Evolutionary conservation across 805 yeast genomes (phyloP).

Genomic region (Yamadazyma kitorensis): DNA sequence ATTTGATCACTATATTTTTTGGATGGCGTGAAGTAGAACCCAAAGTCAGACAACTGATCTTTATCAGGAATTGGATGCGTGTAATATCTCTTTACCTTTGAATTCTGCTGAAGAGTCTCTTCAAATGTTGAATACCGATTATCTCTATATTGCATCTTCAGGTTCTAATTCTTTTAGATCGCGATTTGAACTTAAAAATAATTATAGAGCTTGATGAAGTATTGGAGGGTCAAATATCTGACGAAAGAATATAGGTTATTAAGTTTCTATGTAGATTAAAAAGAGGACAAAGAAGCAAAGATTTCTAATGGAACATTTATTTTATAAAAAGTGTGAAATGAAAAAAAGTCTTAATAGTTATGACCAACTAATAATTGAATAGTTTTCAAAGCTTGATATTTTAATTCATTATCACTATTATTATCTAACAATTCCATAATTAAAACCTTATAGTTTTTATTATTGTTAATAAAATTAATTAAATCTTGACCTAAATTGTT

Average conservation of each 20-base stretch:
- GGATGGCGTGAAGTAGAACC: slow-evolving; percentile 59
- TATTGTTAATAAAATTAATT: slow-evolving; percentile 36
- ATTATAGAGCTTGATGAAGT: too few species aligned
- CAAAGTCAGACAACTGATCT: slow-evolving; percentile 47
- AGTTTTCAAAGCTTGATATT: slow-evolving; percentile 92
- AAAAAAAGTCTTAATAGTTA: slow-evolving; percentile 4
- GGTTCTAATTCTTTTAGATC: too few species aligned
- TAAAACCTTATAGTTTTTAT: slow-evolving; percentile 64
- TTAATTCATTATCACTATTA: slow-evolving; percentile 78
- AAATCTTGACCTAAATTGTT: slow-evolving; percentile 39
- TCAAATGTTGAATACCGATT: slow-evolving; percentile 21
- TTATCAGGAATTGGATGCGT: slow-evolving; percentile 15
- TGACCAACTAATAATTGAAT: slow-evolving; percentile 93
- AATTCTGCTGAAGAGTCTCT: slow-evolving; percentile 13
- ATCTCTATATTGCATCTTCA: slow-evolving; percentile 21
- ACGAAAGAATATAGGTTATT: too few species aligned
- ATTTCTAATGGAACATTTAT: too few species aligned
- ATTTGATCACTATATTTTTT: slow-evolving; percentile 46
- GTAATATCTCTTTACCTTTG: slow-evolving; percentile 18
- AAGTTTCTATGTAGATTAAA: too few species aligned
- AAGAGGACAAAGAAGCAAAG: too few species aligned
- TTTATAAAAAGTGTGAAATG: too few species aligned
- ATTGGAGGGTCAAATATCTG: too few species aligned
- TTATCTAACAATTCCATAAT: slow-evolving; percentile 77
- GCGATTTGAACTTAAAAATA: too few species aligned